These are phyloP conservation scores for Sporothrix dimorphospora DNA, from an alignment of 2,329 filamentous ascomycete species.

Conservation along the genomic window DNA sequence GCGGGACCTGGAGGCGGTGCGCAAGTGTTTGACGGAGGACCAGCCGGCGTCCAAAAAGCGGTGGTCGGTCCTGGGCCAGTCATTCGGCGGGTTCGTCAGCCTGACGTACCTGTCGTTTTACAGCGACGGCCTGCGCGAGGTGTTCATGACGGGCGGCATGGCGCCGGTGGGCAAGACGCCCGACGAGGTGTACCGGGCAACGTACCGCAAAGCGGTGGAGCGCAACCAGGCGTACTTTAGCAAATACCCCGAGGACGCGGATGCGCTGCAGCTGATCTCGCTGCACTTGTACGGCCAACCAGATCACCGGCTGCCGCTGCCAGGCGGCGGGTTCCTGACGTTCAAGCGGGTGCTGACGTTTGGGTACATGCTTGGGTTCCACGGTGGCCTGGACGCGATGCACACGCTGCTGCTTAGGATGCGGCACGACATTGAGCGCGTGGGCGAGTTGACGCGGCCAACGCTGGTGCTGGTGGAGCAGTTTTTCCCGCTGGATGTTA, in stretches of 20 bases:
- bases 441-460: constrained; percentile 73
- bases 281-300: constrained; percentile 62
- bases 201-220: constrained; percentile 69
- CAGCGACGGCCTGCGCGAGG: constrained; percentile 77
- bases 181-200: constrained; percentile 74
- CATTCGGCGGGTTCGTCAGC: constrained; percentile 86
- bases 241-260: constrained; percentile 82
- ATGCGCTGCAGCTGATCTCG: constrained; percentile 67
- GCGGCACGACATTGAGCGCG: constrained; percentile 72
- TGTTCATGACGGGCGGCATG: constrained; percentile 82
- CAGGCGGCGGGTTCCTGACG: constrained; percentile 73
- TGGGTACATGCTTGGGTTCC: constrained; percentile 76
- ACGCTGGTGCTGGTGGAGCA: constrained; percentile 71
- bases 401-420: constrained; percentile 74
- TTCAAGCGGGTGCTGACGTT: constrained; percentile 75
- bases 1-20: constrained; percentile 83
- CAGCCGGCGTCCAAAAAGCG: constrained; percentile 64
- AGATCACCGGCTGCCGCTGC: constrained; percentile 60
- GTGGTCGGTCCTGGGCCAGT: constrained; percentile 89
- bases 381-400: constrained; percentile 75
- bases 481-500: constrained; percentile 70
- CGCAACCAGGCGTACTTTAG: constrained; percentile 79
- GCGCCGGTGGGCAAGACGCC: constrained; percentile 72
- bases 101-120: constrained; percentile 82
- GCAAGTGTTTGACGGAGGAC: constrained; percentile 70